Base-by-base conservation (phyloP, 2,329 filamentous ascomycete species). In the Pseudogymnoascus sp. region DNA sequence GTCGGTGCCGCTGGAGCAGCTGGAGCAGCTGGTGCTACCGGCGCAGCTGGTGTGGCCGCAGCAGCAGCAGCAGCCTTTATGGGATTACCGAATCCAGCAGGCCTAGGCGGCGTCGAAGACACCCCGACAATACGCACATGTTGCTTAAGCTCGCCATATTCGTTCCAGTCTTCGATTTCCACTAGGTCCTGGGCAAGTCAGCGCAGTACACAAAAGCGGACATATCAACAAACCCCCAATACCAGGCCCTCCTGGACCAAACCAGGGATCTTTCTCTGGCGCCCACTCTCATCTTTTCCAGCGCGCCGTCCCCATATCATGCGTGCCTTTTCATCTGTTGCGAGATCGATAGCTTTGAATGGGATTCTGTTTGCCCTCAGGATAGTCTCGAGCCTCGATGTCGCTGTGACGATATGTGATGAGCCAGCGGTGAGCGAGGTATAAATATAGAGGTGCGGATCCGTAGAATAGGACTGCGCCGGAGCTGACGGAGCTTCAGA, bases 131-230 rank as follows among this genome's bases (percentile, higher is more conserved):
- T 84, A 65, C 81, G 86, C 70, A 97, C 86, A 70, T 93, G 89
- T 76, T 93, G 86, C 75, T 92, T 91, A 66, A 99, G 84, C 77
- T 97, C 93, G 76, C 92, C 92, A 76, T 96, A 97, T 75, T 99
- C 95, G 79, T 99, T 99, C 95, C 93, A 97, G 74, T 99, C 95
- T 77, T 99, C 95, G 67, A 97, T 86, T 76, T 97, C 88, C 67
- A 93, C 89, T 60, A 97, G 82, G 74, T 97, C 95, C 93, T 97
- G 68, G 42, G 53, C 44, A 61, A 29, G 37, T 67, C 50, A 68
- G 56, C 61, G 31, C 29, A 63, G 35, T 50, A 13, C 50, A 35
- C 8, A 56, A 16, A 1, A 2, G 3, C 6, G 61, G 31, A 24
- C 11, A 62, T 6, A 61, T 62, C 26, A 42, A 85, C 90, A 72